Conservation (phyloP, 2,329 filamentous ascomycete species). For the Clathrospora elynae region DNA sequence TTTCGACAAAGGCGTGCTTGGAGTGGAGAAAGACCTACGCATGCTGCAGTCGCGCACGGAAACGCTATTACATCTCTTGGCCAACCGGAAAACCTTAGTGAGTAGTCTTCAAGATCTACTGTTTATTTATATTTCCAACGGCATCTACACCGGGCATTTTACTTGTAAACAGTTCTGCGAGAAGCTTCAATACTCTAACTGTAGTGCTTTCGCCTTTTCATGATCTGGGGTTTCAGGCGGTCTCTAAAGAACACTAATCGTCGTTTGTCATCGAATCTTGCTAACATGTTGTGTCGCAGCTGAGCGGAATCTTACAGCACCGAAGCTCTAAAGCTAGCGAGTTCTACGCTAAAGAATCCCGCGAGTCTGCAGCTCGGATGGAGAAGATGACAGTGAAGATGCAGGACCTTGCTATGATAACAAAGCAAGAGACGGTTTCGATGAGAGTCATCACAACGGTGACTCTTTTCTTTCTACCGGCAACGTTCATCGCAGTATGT, state of each 20-base stretch:
- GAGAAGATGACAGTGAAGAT: conserved; percentile 30
- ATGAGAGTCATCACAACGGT: conserved; percentile 53
- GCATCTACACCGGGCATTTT: no score
- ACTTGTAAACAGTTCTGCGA: no score
- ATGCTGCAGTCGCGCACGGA: conserved; percentile 22
- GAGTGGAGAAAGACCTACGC: conserved; percentile 19
- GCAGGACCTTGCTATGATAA: conserved; percentile 44
- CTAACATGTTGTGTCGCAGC: no score
- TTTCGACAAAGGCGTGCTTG: conserved; percentile 16
- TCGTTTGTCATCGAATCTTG: no score
- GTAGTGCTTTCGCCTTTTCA: no score
- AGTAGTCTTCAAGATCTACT: no score
- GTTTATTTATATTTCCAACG: no score
- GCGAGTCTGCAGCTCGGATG: conserved; percentile 37
- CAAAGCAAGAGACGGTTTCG: conserved; percentile 49
- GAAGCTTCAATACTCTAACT: no score
- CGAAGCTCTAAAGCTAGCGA: conserved; percentile 41
- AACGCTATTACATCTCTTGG: conserved; percentile 19
- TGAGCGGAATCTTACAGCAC: conserved; percentile 47
- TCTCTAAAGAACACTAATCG: no score
- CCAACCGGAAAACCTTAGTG: conserved; percentile 29
- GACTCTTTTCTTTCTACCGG: conserved; percentile 52
- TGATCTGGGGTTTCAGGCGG: no score
- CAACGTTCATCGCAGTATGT: conserved; percentile 52
- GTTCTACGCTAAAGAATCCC: conserved; percentile 19